Evolutionary conservation across 2,329 filamentous ascomycete genomes (phyloP), one percentile per base, ranked within the genome.

Genomic region (Hansfordia pulvinata): DNA sequence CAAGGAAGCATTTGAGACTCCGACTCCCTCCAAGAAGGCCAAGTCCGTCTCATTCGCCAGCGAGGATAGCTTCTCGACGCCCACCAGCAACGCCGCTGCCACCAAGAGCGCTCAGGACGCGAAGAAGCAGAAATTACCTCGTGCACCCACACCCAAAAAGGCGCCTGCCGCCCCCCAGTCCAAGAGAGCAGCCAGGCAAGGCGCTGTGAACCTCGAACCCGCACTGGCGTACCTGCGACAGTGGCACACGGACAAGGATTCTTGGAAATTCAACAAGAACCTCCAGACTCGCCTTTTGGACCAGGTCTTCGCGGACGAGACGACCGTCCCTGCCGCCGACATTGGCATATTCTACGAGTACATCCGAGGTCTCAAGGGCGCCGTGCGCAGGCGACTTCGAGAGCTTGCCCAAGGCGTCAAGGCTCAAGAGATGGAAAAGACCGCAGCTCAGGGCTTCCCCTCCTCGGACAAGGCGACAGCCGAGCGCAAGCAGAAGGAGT

Each of bases 221-320:
- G 76, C 84, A 31, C 62, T 92, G 10, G 63, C 70, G 28, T 94
- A 94, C 48, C 67, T 94, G 23, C 64, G 64, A 24, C 72, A 76
- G 46, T 93, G 85, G 64, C 64, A 81, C 52, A 66, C 65, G 29
- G 66, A 74, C 33, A 74, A 74, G 31, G 59, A 65, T 8, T 62
- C 62, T 39, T 96, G 88, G 88, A 94, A 93, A 52, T 96, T 94
- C 61, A 93, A 92, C 60, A 94, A 94, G 58, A 86, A 84, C 40
- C 74, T 84, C 46, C 86, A 94, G 52, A 82, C 76, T 28, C 72
- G 82, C 39, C 62, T 94, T 9, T 69, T 94, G 46, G 88, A 90
- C 50, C 75, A 92, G 57, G 56, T 80, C 23, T 82, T 92, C 47
- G 74, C 81, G 38, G 56, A 73, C 36, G 69, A 74, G 40, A 67